These are phyloP conservation scores for Pleurotus citrinopileatus DNA, from an alignment of 768 basidiomycete genomes.

Conservation along the genomic window DNA sequence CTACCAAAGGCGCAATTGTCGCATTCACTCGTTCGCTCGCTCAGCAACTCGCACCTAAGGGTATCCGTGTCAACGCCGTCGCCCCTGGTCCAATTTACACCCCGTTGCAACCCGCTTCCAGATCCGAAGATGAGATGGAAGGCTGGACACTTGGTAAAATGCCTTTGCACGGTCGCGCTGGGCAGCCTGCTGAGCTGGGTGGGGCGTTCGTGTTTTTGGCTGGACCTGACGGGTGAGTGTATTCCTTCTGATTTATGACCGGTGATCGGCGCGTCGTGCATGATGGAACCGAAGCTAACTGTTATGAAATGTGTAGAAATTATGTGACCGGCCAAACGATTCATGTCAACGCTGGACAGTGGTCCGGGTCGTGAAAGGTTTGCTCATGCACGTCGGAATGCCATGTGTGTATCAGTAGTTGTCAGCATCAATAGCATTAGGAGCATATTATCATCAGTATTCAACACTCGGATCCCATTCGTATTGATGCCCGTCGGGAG, in stretches of 20 bases:
- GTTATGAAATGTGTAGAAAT: background rate
- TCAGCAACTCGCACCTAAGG: conserved; percentile 49
- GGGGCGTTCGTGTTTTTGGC: conserved; percentile 58
- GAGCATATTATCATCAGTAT: too few relatives aligned
- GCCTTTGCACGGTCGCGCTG: conserved; percentile 47
- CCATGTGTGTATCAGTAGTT: too few relatives aligned
- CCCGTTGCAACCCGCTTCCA: conserved; percentile 54
- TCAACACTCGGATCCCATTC: too few relatives aligned
- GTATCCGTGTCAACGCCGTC: conserved; percentile 55
- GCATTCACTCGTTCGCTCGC: conserved; percentile 56
- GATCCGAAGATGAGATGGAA: conserved; percentile 55
- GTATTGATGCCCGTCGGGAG: too few relatives aligned
- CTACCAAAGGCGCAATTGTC: conserved; percentile 61
- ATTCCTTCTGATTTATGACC: background rate
- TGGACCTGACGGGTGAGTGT: background rate
- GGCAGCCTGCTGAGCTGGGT: conserved; percentile 51
- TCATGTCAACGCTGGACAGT: background rate
- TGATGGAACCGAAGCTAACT: background rate
- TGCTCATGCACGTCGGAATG: too few relatives aligned
- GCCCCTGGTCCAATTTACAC: conserved; percentile 56
- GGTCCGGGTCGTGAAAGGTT: background rate
- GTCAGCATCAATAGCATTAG: too few relatives aligned
- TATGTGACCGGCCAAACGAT: background rate
- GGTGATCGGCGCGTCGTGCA: background rate
- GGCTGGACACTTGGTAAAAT: conserved; percentile 40